phyloP scores from a whole-genome alignment of 768 basidiomycete genomes.

The Saitozyma podzolica region DNA sequence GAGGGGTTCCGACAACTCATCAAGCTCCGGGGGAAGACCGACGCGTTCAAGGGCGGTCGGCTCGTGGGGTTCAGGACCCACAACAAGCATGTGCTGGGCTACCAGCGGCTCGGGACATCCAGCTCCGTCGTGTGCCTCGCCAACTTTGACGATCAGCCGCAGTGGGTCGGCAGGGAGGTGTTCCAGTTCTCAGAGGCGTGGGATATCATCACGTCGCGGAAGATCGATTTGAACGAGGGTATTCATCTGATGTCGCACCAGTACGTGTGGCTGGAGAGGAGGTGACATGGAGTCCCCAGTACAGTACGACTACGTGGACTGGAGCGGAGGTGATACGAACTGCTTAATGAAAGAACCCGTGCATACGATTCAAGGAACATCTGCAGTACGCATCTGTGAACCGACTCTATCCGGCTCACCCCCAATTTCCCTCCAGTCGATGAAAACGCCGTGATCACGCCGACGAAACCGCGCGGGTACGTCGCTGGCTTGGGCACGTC shows the following conservation, averaged over 20 bases:
- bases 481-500: too few relatives aligned
- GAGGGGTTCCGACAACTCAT: slow-evolving; percentile 5
- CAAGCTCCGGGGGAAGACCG: slow-evolving; percentile 5
- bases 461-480: too few relatives aligned
- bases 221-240: slow-evolving; percentile 6
- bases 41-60: slow-evolving; percentile 9
- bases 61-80: slow-evolving; percentile 16
- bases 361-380: too few relatives aligned
- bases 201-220: slow-evolving; percentile 3
- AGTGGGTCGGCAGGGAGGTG: slow-evolving; percentile 13
- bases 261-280: slow-evolving; percentile 12
- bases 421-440: too few relatives aligned
- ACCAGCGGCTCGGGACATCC: slow-evolving; percentile 4
- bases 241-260: slow-evolving; percentile 12
- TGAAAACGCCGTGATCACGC: too few relatives aligned
- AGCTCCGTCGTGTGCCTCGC: slow-evolving; percentile 8
- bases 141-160: slow-evolving; percentile 16
- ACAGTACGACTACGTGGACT: too few relatives aligned
- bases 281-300: too few relatives aligned
- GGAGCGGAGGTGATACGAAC: too few relatives aligned
- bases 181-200: slow-evolving; percentile 8
- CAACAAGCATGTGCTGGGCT: slow-evolving; percentile 13
- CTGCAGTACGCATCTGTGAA: too few relatives aligned
- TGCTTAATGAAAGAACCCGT: too few relatives aligned
- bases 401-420: too few relatives aligned